Conservation (phyloP, 139 green algal genomes). For the Chlamydomonas asymmetrica region DNA sequence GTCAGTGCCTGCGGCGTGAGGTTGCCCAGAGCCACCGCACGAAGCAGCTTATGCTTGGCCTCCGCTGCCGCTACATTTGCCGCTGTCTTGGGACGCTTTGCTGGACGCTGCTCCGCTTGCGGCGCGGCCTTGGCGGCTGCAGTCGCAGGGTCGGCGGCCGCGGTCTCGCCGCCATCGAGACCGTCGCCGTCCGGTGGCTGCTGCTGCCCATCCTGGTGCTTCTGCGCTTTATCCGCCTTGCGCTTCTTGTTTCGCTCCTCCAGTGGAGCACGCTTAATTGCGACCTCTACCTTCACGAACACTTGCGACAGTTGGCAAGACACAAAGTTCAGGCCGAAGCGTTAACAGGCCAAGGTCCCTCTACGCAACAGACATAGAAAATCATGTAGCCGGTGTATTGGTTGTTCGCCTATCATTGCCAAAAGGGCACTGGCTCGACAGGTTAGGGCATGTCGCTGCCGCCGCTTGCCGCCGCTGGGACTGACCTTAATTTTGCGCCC, state of each 20-base stretch:
- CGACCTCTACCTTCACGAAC: slow-evolving; percentile 83
- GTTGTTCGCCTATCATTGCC: no score
- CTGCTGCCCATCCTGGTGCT: slow-evolving; percentile 16
- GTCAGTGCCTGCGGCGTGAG: slow-evolving; percentile 40
- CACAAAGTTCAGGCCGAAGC: no score
- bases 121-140: background rate
- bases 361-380: no score
- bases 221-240: background rate
- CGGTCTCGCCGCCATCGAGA: background rate
- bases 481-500: slow-evolving; percentile 78
- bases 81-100: background rate
- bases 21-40: slow-evolving; percentile 76
- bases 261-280: slow-evolving; percentile 65
- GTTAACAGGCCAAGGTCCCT: no score
- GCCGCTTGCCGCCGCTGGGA: background rate
- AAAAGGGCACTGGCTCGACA: no score
- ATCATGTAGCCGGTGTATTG: no score
- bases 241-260: slow-evolving; percentile 66
- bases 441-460: no score
- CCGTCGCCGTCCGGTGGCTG: background rate
- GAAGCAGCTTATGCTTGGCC: slow-evolving; percentile 71
- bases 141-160: background rate
- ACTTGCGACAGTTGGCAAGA: no score
- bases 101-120: slow-evolving; percentile 1
- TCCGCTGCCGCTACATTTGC: background rate